Base-by-base conservation (phyloP, 164 flowering plant genomes). In the Liquidambar formosana region DNA sequence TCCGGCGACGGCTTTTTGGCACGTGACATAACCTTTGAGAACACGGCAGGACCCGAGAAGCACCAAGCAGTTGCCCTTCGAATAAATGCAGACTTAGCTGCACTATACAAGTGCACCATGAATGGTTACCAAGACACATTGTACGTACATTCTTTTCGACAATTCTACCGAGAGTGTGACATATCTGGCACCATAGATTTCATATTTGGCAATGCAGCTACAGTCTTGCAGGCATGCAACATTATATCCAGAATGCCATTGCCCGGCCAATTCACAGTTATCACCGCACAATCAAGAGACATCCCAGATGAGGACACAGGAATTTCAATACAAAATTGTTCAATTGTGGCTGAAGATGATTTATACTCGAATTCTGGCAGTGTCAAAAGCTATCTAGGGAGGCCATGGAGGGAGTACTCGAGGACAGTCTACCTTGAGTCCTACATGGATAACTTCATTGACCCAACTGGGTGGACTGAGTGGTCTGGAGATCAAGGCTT, bases 31-130 rank as follows among this genome's bases (percentile, higher is more conserved):
- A 71, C 88, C n/a, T 71, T 94, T 38, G 85, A 76, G 74, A 94
- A 94, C 92, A 84, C 75, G 2, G 97, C 96, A 0, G 97, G 98
- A 4, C 88, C 97, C 11, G 78, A 38, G 66, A 92, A 87, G 69
- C 81, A 82, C 71, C 97, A 94, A 70, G 98, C 98, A 0, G 96
- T 87, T 11, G 98, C 98, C 0, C 80, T 94, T 1, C 85, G 97
- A 8, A 73, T 89, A 14, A 90, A 86, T 21, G 96, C 93, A 0
- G 98, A 92, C 74, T 71, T 83, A 11, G 59, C 83, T 0, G 96
- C 96, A 0, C 51, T 89, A 21, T 92, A 80, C 74, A 69, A 78
- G 23, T 94, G 98, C 82, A 44, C 71, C 62, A 65, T 94, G 2
- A 53, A 22, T 1, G 93, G 96, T 8, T 84, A 78, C 81, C 98